These are phyloP conservation scores for Aspergillus bridgeri DNA, from an alignment of 495 filamentous ascomycete species.

Conservation along the genomic window DNA sequence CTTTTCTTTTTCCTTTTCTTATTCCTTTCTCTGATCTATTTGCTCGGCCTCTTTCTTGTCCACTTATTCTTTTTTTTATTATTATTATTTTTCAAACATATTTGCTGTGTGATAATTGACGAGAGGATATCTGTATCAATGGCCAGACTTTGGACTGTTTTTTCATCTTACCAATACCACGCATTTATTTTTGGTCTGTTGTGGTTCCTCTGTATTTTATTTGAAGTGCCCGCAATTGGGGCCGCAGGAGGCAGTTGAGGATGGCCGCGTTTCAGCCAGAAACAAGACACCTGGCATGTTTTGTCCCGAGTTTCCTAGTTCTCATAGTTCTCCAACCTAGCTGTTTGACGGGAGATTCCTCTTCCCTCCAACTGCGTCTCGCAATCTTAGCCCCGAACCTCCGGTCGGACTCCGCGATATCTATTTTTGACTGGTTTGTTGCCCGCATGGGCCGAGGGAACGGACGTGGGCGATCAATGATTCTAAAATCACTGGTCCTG, in stretches of 20 bases:
- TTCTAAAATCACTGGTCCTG: not conserved
- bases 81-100: not conserved
- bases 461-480: not conserved
- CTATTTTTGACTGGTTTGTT: not conserved
- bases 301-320: not conserved
- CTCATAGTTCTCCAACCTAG: not conserved
- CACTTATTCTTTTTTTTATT: not conserved
- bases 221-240: not conserved
- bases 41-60: constrained; percentile 6
- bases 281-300: constrained; percentile 1
- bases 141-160: not conserved
- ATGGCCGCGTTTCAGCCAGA: not conserved
- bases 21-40: no score
- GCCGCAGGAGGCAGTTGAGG: not conserved
- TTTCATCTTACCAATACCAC: constrained; percentile 1
- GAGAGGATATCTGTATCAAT: constrained; percentile 4
- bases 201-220: not conserved
- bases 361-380: not conserved
- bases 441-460: not conserved
- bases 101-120: constrained; percentile 1
- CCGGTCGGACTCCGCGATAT: not conserved
- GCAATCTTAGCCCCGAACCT: not conserved
- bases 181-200: not conserved
- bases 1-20: constrained; percentile 8
- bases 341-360: no score